phyloP scores from a whole-genome alignment of 2,329 filamentous ascomycete genomes.

The Hypocreales sp. region DNA sequence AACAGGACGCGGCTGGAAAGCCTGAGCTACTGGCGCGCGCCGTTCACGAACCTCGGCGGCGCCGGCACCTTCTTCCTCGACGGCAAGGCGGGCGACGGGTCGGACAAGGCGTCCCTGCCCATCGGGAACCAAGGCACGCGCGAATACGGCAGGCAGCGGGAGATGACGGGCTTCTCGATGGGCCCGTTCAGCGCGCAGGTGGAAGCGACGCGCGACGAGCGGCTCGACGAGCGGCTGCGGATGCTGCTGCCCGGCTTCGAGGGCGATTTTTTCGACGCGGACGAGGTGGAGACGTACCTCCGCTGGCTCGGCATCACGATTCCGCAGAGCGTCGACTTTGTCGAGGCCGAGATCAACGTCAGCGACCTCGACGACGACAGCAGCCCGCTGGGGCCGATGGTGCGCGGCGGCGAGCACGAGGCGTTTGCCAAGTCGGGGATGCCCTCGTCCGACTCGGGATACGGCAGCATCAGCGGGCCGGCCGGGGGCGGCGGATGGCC shows the following conservation, averaged over 20 bases:
- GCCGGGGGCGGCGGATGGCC: constrained; percentile 1
- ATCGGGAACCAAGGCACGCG: constrained; percentile 22
- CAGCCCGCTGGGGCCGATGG: no score
- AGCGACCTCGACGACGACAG: constrained; percentile 16
- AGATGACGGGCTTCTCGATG: constrained; percentile 17
- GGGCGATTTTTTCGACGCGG: constrained; percentile 61
- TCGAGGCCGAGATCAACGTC: constrained; percentile 40
- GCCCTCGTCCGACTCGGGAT: constrained; percentile 1
- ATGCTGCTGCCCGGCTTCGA: constrained; percentile 46
- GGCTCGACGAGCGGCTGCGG: constrained; percentile 30
- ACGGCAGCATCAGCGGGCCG: not conserved
- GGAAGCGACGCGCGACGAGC: constrained; percentile 22
- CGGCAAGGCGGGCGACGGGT: constrained; percentile 1
- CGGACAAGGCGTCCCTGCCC: constrained; percentile 3
- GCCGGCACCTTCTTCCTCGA: constrained; percentile 47
- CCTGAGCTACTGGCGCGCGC: constrained; percentile 41
- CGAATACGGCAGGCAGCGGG: constrained; percentile 8
- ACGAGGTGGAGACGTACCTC: constrained; percentile 65
- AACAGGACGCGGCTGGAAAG: constrained; percentile 19
- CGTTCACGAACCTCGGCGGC: constrained; percentile 51
- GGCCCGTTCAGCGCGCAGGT: constrained; percentile 31
- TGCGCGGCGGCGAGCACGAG: not conserved
- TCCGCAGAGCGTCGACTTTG: constrained; percentile 41
- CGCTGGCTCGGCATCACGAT: constrained; percentile 46
- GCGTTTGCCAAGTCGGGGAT: not conserved